phyloP scores from a whole-genome alignment of 345 rosid species.

The Schrenkiella parvula region DNA sequence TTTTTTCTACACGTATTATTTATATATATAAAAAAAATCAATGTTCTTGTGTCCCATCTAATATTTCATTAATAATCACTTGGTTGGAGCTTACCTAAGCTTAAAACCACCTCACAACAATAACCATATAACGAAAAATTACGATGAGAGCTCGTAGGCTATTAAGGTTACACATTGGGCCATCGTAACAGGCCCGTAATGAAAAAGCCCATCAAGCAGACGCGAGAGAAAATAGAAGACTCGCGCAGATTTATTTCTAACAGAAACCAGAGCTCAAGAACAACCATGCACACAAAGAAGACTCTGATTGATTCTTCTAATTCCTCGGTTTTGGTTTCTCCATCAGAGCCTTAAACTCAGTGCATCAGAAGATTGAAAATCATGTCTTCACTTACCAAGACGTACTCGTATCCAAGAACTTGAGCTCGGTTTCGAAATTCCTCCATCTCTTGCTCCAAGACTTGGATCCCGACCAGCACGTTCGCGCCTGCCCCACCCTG shows the following conservation, averaged over 20 bases:
- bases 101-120: no score
- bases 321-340: background rate
- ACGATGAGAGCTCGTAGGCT: background rate
- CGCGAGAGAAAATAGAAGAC: background rate
- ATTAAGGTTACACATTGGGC: constrained; percentile 2
- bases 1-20: no score
- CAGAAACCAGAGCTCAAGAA: constrained; percentile 1
- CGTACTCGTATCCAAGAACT: constrained; percentile 69
- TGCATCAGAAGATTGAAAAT: constrained; percentile 74
- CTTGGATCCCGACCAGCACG: constrained; percentile 85
- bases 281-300: background rate
- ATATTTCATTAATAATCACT: no score
- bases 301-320: constrained; percentile 9
- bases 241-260: background rate
- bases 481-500: constrained; percentile 97
- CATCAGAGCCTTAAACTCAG: constrained; percentile 22
- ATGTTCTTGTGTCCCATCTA: no score
- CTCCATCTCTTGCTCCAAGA: constrained; percentile 47
- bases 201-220: background rate
- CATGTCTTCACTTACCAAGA: constrained; percentile 56
- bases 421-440: constrained; percentile 55
- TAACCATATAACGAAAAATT: no score
- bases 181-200: background rate
- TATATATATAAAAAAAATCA: no score
- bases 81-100: no score